Evolutionary conservation across 768 basidiomycete genomes (phyloP), one percentile per base, ranked within the genome.

Genomic region (Auriscalpium vulgare): DNA sequence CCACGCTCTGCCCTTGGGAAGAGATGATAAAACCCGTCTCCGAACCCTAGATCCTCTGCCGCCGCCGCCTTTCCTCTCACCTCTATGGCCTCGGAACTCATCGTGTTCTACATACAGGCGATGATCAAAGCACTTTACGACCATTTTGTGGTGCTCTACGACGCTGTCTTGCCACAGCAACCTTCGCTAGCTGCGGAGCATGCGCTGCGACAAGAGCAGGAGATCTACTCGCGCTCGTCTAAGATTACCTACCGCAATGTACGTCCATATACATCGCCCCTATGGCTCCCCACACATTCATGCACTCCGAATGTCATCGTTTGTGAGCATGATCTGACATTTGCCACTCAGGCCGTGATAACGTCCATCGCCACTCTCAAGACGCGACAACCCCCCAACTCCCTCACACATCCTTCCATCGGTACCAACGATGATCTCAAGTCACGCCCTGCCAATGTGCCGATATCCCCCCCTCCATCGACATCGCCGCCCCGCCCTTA

Each of bases 231-330:
- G 23, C 83, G 81, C 58, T 81, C 87, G 0, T 85, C 76, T 52
- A 91, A 89, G 69, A 67, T 81, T 48, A 91, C 91, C 0, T 95
- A 95, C 69, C 87, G 91, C 50, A 87, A 88, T 72, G 90, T 89
- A 65, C 59, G 81, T 64, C 10, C 40, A 13, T 38, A 9, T 16
- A 16, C 21, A 21, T 29, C 16, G 16, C 48, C 48, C 8, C 17
- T 34, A 23, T 49, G 29, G 8, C 48, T 52, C 19, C 10, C 38
- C 47, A 37, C 48, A 35, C 49, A 38, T 54, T 29, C 52, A 44
- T 52, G 57, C 66, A 49, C 67, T 59, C 52, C 58, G 14, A 56
- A 44, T 48, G 46, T 34, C 54, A 46, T 38, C 60, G 17, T 9
- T 17, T 29, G 29, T 57, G 48, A 23, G 57, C 37, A 29, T 29